Base-by-base conservation (phyloP, 2,329 filamentous ascomycete species). In the Arthrinium phaeospermum region DNA sequence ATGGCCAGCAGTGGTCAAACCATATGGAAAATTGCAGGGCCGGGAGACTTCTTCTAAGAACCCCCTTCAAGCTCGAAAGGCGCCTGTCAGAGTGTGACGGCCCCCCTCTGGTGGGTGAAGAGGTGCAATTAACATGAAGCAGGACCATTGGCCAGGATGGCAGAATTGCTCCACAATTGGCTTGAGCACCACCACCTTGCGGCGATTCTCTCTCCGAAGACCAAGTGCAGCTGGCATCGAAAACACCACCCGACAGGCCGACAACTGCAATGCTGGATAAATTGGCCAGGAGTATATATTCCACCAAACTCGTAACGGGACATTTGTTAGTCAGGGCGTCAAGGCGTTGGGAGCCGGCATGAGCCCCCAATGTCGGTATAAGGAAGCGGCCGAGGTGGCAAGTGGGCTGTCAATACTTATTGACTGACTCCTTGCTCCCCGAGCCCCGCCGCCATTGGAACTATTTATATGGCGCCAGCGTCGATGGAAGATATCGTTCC, bases 111-210 rank as follows among this genome's bases (percentile, higher is more conserved):
- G 34, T n/a, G 34, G 3, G 30, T 37, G 53, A 30, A 61, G 30
- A 61, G 53, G 53, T 30, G 30, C 57, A 64, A 64, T 64, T 41
- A 64, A 64, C 57, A 22, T 61, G 53, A 61, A 61, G 53, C 53
- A 61, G 53, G 53, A 61, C 53, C 53, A 61, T 61, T 61, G 30
- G 27, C 19, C 57, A 64, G 57, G 57, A 41, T 22, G 1, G 14
- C 30, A 19, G 19, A 6, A 22, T n/a, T 13, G 57, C 30, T 24
- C 57, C 57, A 64, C 57, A 64, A 41, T 64, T 41, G 57, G 57
- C 57, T 19, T 19, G 57, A 13, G 19, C 2, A 64, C 57, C 57
- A 24, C 53, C 34, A 64, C 6, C 10, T 12, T 41, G 57, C 57
- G 57, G 57, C 57, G 34, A n/a, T 10, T 41, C 57, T 64, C 57